Percentiles rank a stretch among this genome's conserved stretches.
Evolutionary conservation across 225 moss, liverwort and hornwort species (phyloP).

Genomic region (Asterella californica): DNA sequence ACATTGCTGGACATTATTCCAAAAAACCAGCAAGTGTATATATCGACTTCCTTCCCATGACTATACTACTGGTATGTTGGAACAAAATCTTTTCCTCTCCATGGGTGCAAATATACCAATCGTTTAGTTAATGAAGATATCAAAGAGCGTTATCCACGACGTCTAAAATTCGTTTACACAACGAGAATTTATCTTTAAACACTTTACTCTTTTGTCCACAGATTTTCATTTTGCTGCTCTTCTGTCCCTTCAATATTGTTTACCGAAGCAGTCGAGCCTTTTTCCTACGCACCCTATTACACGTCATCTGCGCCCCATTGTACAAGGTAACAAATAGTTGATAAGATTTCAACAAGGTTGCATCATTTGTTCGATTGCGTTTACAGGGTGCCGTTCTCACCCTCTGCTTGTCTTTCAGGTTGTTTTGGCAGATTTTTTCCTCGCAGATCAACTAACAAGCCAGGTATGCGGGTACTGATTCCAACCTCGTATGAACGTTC

Average conservation of each 20-base stretch:
- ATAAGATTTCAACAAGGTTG: background rate
- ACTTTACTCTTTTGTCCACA: constrained; percentile 22
- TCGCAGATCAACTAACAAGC: constrained; percentile 71
- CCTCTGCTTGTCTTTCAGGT: constrained; percentile 46
- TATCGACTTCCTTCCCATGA: constrained; percentile 63
- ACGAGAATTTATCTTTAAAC: background rate
- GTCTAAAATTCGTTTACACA: too few relatives aligned
- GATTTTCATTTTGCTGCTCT: constrained; percentile 58
- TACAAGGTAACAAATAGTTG: constrained; percentile 50
- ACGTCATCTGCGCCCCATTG: constrained; percentile 64
- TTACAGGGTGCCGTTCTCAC: background rate
- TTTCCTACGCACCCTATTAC: constrained; percentile 59
- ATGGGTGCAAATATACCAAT: too few relatives aligned
- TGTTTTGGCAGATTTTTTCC: constrained; percentile 71
- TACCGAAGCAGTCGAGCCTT: constrained; percentile 69
- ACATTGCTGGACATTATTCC: constrained; percentile 63
- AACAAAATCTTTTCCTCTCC: too few relatives aligned
- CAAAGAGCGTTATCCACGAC: too few relatives aligned
- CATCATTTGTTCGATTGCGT: background rate
- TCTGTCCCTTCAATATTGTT: constrained; percentile 62
- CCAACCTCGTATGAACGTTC: background rate
- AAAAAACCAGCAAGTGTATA: constrained; percentile 48
- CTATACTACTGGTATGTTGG: constrained; percentile 49
- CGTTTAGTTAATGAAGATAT: too few relatives aligned
- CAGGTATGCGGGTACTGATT: constrained; percentile 38